A percentile compares a stretch with the other conserved stretches of the same genome.
phyloP scores from a whole-genome alignment of 306 rosid species.

The Acacia melanoxylon region DNA sequence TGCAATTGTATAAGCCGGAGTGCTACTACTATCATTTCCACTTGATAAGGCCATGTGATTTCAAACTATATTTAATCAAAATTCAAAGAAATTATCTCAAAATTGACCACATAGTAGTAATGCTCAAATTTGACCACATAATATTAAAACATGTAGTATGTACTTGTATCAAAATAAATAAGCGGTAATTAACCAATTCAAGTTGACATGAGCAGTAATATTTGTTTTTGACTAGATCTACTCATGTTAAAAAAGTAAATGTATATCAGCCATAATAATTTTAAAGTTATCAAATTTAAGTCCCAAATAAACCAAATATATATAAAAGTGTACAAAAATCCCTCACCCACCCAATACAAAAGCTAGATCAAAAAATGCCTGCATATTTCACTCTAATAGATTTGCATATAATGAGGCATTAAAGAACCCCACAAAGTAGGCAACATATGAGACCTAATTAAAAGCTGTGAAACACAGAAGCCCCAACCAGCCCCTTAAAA shows the following conservation, averaged over 20 bases:
- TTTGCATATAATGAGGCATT: conserved; percentile 5
- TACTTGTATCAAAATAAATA: neutral
- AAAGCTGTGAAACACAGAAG: neutral
- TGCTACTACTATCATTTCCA: too few species aligned
- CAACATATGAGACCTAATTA: neutral
- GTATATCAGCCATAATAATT: neutral
- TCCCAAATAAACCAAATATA: neutral
- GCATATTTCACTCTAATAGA: neutral
- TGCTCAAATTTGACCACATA: too few species aligned
- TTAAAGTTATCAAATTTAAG: neutral
- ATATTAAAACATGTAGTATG: too few species aligned
- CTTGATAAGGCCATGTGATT: too few species aligned
- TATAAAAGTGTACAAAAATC: neutral
- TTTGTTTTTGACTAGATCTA: neutral
- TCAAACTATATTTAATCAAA: too few species aligned
- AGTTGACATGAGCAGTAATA: neutral
- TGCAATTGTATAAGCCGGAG: too few species aligned
- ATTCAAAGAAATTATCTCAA: too few species aligned
- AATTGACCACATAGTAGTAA: too few species aligned
- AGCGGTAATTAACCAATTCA: neutral
- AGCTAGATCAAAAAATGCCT: neutral
- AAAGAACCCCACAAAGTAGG: neutral
- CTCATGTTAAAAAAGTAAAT: too few species aligned
- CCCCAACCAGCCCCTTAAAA: conserved; percentile 32
- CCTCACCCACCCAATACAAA: neutral